phyloP scores from a whole-genome alignment of 371 early-diverging fungal species.

The Mortierella sp. region DNA sequence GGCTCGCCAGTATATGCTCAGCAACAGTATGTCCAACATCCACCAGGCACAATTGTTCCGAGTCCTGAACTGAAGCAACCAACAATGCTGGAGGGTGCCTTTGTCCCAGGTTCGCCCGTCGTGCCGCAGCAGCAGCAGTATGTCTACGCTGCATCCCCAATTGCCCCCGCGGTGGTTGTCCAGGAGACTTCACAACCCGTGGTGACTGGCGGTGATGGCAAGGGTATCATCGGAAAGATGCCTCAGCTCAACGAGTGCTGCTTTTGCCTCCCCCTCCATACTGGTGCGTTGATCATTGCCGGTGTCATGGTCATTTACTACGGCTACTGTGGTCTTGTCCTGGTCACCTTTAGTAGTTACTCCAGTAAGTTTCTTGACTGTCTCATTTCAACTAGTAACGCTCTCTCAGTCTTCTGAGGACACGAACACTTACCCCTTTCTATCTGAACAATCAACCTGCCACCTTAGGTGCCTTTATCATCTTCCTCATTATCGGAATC shows the following conservation, averaged over 20 bases:
- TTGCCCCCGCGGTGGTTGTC: slow-evolving; percentile 14
- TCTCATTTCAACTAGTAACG: too few species aligned
- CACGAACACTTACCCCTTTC: background rate
- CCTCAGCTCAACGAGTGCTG: slow-evolving; percentile 40
- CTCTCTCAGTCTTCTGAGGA: too few species aligned
- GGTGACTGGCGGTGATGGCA: slow-evolving; percentile 15
- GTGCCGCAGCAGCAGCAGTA: slow-evolving; percentile 23
- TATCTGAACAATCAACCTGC: background rate
- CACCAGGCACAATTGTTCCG: too few species aligned
- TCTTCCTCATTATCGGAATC: slow-evolving; percentile 27
- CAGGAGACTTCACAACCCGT: slow-evolving; percentile 4
- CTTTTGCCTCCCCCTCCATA: slow-evolving; percentile 36
- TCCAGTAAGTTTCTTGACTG: slow-evolving; percentile 2
- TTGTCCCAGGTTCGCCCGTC: too few species aligned
- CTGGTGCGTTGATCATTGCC: slow-evolving; percentile 40
- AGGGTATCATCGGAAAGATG: slow-evolving; percentile 26
- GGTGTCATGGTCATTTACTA: slow-evolving; percentile 30
- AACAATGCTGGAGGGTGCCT: too few species aligned
- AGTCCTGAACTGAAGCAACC: too few species aligned
- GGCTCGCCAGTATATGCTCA: too few species aligned
- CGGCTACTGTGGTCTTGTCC: slow-evolving; percentile 29
- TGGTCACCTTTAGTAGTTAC: background rate
- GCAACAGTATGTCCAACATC: too few species aligned
- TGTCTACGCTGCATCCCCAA: slow-evolving; percentile 17
- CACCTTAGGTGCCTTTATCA: background rate